Evolutionary conservation across 768 basidiomycete genomes (phyloP).

Genomic region (Pisolithus orientalis): DNA sequence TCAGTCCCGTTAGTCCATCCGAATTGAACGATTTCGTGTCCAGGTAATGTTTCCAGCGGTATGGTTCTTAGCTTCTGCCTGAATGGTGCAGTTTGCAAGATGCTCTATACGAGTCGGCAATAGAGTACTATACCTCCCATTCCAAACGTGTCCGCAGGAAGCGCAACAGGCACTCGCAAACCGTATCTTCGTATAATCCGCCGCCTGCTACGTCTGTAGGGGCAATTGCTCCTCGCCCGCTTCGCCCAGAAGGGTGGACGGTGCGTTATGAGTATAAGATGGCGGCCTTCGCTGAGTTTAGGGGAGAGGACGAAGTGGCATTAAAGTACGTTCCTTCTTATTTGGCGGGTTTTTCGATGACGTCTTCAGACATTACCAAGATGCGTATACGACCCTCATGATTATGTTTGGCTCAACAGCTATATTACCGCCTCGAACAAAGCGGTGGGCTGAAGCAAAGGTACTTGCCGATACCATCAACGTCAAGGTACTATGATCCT

Average conservation of each 20-base stretch:
- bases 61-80: not conserved
- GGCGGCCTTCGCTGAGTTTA: conserved; percentile 93
- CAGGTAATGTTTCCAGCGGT: conserved; percentile 41
- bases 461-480: conserved; percentile 92
- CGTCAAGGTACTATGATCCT: conserved; percentile 58
- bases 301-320: conserved; percentile 88
- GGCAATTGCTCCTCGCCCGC: conserved; percentile 39
- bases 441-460: conserved; percentile 97
- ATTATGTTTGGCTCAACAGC: conserved; percentile 88
- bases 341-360: conserved; percentile 10
- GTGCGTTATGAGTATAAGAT: conserved; percentile 97
- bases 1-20: conserved; percentile 82
- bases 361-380: conserved; percentile 77
- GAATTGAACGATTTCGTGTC: conserved; percentile 87
- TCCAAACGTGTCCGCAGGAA: conserved; percentile 90
- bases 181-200: conserved; percentile 39
- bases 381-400: conserved; percentile 77
- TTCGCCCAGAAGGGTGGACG: conserved; percentile 88
- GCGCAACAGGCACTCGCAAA: conserved; percentile 73
- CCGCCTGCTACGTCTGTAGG: conserved; percentile 44
- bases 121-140: conserved; percentile 91
- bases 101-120: conserved; percentile 80
- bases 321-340: conserved; percentile 58
- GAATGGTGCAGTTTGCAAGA: conserved; percentile 62
- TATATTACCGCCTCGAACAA: conserved; percentile 85